phyloP scores from a whole-genome alignment of 2,329 filamentous ascomycete genomes.

The Trichoderma pleuroti region DNA sequence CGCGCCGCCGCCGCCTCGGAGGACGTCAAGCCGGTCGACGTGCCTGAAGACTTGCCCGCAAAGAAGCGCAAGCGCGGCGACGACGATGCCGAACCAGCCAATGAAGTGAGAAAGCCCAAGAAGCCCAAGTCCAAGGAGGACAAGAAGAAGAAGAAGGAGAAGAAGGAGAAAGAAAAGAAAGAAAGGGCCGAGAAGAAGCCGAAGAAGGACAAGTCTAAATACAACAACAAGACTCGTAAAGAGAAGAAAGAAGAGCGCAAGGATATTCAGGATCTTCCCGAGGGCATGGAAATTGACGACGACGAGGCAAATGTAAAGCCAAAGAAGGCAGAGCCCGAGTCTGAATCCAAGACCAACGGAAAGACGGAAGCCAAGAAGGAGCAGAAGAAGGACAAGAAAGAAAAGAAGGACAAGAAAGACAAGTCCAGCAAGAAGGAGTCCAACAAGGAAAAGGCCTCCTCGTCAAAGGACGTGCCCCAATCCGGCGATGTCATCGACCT shows the following conservation, averaged over 20 bases:
- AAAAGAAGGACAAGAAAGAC: conserved; percentile 25
- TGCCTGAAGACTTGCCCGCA: conserved; percentile 26
- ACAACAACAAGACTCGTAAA: conserved; percentile 38
- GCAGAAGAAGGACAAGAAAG: conserved; percentile 26
- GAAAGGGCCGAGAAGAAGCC: conserved; percentile 40
- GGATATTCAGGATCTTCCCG: conserved; percentile 37
- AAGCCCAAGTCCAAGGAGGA: conserved; percentile 35
- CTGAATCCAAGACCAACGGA: conserved; percentile 29
- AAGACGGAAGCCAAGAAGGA: conserved; percentile 31
- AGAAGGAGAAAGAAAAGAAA: conserved; percentile 36
- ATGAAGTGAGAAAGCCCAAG: conserved; percentile 31
- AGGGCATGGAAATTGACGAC: conserved; percentile 33
- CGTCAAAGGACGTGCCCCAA: neutral
- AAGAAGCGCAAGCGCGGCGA: conserved; percentile 39
- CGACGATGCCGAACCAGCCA: conserved; percentile 25
- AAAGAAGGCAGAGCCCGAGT: conserved; percentile 36
- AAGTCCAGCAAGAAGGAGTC: conserved; percentile 21
- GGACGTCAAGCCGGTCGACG: conserved; percentile 28
- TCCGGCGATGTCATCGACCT: conserved; percentile 33
- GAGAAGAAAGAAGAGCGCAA: conserved; percentile 43
- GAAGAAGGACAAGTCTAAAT: conserved; percentile 40
- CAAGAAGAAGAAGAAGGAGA: conserved; percentile 39
- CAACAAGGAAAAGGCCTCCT: conserved; percentile 16
- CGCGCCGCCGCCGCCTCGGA: conserved; percentile 30
- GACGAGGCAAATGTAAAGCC: conserved; percentile 29